A percentile compares a stretch with the other conserved stretches of the same genome.
Evolutionary conservation across 2,329 filamentous ascomycete genomes (phyloP).

Genomic region (Remersonia thermophila): DNA sequence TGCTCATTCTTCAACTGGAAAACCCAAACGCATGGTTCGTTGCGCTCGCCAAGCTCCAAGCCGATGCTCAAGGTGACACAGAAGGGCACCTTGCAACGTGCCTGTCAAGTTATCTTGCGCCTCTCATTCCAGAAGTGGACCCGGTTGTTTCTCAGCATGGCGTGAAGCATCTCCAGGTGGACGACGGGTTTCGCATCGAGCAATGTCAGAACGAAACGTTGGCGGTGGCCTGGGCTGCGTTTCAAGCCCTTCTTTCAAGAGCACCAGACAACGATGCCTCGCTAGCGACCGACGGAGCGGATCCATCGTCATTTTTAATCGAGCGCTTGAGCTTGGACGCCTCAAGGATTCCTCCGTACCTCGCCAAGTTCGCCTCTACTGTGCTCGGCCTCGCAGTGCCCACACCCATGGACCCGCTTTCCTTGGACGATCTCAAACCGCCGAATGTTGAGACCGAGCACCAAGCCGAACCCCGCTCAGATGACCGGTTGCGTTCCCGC

Average conservation of each 20-base stretch:
- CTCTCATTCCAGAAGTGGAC: background rate
- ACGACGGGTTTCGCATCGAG: background rate
- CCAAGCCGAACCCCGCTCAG: too few relatives aligned
- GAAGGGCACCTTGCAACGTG: conserved; percentile 11
- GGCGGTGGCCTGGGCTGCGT: conserved; percentile 6
- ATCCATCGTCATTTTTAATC: background rate
- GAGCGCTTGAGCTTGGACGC: background rate
- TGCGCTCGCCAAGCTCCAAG: conserved; percentile 7
- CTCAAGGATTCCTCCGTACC: background rate
- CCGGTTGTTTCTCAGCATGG: too few relatives aligned
- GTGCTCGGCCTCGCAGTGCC: background rate
- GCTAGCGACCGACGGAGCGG: background rate
- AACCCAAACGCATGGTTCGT: conserved; percentile 7
- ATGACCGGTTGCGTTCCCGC: too few relatives aligned
- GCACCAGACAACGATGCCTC: background rate
- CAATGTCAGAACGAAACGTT: conserved; percentile 3
- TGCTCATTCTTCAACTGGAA: conserved; percentile 9
- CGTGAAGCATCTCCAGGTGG: too few relatives aligned
- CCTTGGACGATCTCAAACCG: background rate
- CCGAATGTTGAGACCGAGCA: background rate
- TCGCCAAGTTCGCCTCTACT: background rate
- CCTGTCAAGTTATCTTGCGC: conserved; percentile 10
- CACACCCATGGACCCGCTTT: background rate
- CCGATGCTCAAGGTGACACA: conserved; percentile 11
- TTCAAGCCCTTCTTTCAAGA: conserved; percentile 1